Base-by-base conservation (phyloP, 257 asterid species). In the Forsythia suspensa region DNA sequence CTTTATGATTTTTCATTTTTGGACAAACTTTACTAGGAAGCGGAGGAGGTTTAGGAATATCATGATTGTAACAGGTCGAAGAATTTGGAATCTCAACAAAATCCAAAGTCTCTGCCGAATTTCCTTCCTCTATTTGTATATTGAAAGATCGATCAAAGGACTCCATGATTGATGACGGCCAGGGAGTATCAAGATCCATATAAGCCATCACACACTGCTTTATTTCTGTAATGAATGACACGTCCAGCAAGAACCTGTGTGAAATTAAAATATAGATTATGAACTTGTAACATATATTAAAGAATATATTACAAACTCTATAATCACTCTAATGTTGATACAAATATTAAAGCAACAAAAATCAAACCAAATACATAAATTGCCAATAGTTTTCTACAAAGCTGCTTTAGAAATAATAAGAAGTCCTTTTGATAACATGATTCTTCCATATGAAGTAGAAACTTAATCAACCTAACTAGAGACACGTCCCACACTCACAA, bases 21-120 rank as follows among this genome's bases (percentile, higher is more conserved):
- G 46, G 71, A 65, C 70, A 36, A 15, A 29, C 29, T 81, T 78
- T 91, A 66, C 80, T 44, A 0, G 92, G 94, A 38, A 83, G 80
- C 10, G 92, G 93, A 75, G 98, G 98, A 41, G 98, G 93, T 75
- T 76, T 77, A 2, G 97, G 98, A 77, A 91, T 88, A 55, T 77
- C 82, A 39, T n/a, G 73, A 84, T 74, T 78, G 67, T 29, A 36
- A 76, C 44, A 20, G 15, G 76, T 38, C 43, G 81, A 69, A 44
- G 85, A 44, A 21, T 61, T 84, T 40, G 80, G 21, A 77, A 68
- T 38, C 13, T 88, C 88, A 5, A 61, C 5, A 67, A 74, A 80
- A 78, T 83, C 76, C 18, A 70, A 68, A 81, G 70, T 77, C 61
- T 73, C 82, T 0, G 77, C 74, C 29, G 87, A 74, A 80, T 71